These are phyloP conservation scores for Pythium phragmitis DNA, from an alignment of 352 stramenopile species.

Conservation along the genomic window DNA sequence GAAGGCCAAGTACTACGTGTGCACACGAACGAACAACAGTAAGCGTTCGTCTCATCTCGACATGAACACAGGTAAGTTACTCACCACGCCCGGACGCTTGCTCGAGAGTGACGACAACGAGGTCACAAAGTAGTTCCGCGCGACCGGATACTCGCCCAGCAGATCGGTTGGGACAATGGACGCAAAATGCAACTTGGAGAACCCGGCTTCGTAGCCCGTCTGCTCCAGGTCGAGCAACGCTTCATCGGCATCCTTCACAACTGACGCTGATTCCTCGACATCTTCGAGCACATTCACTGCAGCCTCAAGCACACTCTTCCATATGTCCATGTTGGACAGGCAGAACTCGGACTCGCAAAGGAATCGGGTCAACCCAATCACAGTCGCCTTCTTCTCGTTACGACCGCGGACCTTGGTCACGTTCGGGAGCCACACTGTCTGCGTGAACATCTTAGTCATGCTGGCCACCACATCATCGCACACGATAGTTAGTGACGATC, in stretches of 20 bases:
- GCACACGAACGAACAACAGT: slow-evolving; percentile 5
- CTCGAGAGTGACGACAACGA: slow-evolving; percentile 69
- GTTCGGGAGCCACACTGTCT: slow-evolving; percentile 87
- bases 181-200: slow-evolving; percentile 93
- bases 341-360: slow-evolving; percentile 76
- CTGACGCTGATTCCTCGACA: slow-evolving; percentile 49
- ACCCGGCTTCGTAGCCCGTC: slow-evolving; percentile 92
- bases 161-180: slow-evolving; percentile 82
- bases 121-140: slow-evolving; percentile 63
- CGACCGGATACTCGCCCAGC: slow-evolving; percentile 70
- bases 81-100: slow-evolving; percentile 62
- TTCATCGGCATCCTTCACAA: slow-evolving; percentile 81
- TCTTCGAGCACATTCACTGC: slow-evolving; percentile 64
- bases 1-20: slow-evolving; percentile 46
- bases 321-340: slow-evolving; percentile 47
- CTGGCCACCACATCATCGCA: slow-evolving; percentile 34
- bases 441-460: slow-evolving; percentile 92
- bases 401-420: slow-evolving; percentile 64
- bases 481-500: slow-evolving; percentile 25
- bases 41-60: background rate
- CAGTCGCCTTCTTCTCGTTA: slow-evolving; percentile 65
- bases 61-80: slow-evolving; percentile 18
- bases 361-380: slow-evolving; percentile 66
- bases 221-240: slow-evolving; percentile 73
- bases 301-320: slow-evolving; percentile 48